A percentile compares a stretch with the other conserved stretches of the same genome.
These are phyloP conservation scores for Pleurotus citrinopileatus DNA, from an alignment of 768 basidiomycete genomes.

Conservation along the genomic window DNA sequence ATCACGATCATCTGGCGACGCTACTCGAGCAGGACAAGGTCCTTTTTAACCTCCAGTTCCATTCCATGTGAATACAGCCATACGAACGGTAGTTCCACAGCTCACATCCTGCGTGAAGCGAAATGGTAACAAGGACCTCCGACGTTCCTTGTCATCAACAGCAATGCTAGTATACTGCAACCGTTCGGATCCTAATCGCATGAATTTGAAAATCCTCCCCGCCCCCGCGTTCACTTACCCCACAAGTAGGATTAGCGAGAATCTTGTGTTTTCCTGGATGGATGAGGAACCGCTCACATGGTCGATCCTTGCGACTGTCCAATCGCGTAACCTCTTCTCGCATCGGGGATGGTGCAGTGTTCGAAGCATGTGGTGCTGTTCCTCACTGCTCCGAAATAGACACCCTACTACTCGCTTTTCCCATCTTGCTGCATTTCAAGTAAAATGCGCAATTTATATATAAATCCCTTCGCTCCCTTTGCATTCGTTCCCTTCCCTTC, in stretches of 20 bases:
- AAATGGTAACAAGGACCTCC: no score
- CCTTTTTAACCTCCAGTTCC: no score
- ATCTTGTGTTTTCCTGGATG: background rate
- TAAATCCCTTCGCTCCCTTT: background rate
- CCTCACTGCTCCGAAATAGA: background rate
- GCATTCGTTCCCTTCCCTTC: background rate
- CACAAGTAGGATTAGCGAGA: background rate
- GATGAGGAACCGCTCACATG: background rate
- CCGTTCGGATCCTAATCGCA: no score
- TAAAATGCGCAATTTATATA: no score
- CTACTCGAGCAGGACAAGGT: no score
- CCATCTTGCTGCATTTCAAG: background rate
- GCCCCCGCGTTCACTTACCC: background rate
- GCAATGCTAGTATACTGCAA: no score
- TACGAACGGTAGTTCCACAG: no score
- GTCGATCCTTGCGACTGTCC: background rate
- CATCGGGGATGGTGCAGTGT: background rate
- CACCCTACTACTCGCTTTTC: background rate
- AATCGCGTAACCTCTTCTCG: background rate
- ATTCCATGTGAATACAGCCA: no score
- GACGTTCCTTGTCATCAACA: no score
- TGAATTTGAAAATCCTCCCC: background rate
- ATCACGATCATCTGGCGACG: no score
- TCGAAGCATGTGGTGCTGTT: background rate
- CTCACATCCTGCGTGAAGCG: no score